Base-by-base conservation (phyloP, 2,329 filamentous ascomycete genomes). In the Clonostachys chloroleuca region DNA sequence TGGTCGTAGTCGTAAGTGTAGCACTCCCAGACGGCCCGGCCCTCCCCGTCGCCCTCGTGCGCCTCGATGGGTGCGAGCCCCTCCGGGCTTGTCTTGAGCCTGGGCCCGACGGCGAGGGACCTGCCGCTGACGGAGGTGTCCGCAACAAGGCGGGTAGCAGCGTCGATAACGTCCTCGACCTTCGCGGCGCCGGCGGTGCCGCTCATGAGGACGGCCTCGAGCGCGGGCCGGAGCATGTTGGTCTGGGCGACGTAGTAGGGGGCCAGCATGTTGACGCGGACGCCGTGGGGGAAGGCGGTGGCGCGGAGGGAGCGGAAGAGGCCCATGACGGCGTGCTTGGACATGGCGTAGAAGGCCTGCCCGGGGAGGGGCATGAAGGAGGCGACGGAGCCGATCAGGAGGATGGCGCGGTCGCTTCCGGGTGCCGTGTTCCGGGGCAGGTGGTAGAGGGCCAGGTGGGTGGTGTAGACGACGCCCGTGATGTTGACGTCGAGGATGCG, bases 231-330 rank as follows among this genome's bases (percentile, higher is more conserved):
- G 41, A 87, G 54, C 63, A 68, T 68, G 53, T 59, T 73, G n/a
- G 81, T 78, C 13, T 80, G 84, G 54, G 82, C 77, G 55, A 74
- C 68, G 60, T 86, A 87, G 63, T 86, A 87, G 0, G 84, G 84
- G 49, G 75, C 77, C n/a, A 88, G 60, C 56, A 86, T 70, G 58
- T 87, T 88, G 49, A 85, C 68, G 41, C 85, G 73, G 40, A 87
- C 65, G 20, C 78, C 78, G 40, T 72, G 63, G 8, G 49, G 20
- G 35, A 57, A 60, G 3, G 74, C 67, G 0, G 74, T 75, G 5
- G 68, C 60, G 14, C 83, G 72, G 42, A 88, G 64, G 6, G 73
- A 70, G 40, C 84, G 74, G 61, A 84, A 87, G 34, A 87, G 65
- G 0, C 84, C 85, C 12, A 84, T 69, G 1, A 88, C 75, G 17